Evolutionary conservation across 2,329 filamentous ascomycete genomes (phyloP), one percentile per base, ranked within the genome.

Genomic region (Ophiostoma novo-ulmi): DNA sequence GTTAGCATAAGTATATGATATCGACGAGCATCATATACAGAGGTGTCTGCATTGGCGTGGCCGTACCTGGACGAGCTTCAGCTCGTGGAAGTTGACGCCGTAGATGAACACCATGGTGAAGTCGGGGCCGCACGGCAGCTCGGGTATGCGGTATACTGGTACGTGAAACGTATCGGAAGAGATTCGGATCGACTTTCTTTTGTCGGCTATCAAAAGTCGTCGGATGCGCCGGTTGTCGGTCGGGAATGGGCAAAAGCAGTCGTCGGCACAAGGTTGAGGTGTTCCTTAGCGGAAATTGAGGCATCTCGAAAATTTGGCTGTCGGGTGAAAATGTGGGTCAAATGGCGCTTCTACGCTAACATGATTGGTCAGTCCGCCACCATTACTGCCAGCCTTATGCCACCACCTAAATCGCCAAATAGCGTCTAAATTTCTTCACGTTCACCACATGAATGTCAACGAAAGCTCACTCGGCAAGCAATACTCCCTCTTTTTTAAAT

Each of bases 51-150:
- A 63, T 11, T 36, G 61, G 39, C 22, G 31, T 73, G 71, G 71
- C 71, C 82, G 79, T 88, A 92, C 93, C 85, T 91, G 91, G 79
- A 98, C 90, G 78, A 97, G 87, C 80, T 90, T 89, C 77, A 84
- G 82, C 82, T 97, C 94, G 76, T 87, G 83, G 83, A 98, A 97
- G 83, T 91, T 94, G 83, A 92, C 85, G 77, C 92, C 92, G 78
- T 94, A 85, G 77, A 98, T 89, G 83, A 95, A 92, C 77, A 94
- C 91, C 92, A 71, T 71, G 36, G 64, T 69, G 64, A 39, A 93
- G 41, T 20, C 22, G 61, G 52, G 61, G 31, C 13, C 44, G 44
- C 61, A 61, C 55, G 6, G 66, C 6, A 22, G 31, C n/a, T 66
- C 20, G 48, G 13, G 36, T 22, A 8, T 31, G 8, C 10, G 38